Conservation (phyloP, 2,329 filamentous ascomycete genomes). For the Tolypocladium nubicola region DNA sequence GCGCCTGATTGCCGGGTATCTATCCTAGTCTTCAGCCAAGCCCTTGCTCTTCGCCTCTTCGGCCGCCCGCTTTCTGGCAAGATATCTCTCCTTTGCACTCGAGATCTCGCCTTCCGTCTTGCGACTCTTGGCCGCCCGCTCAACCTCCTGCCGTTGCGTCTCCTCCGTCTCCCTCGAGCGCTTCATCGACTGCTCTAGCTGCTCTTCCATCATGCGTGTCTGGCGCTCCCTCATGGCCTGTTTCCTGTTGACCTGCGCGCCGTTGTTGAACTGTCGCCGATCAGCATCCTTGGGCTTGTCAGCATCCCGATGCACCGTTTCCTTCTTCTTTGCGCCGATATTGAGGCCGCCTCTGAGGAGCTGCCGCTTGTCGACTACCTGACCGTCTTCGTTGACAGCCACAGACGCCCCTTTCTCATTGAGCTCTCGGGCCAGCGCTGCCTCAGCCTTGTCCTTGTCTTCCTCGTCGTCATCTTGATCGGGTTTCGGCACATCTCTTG, state of each 20-base stretch:
- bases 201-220: constrained; percentile 67
- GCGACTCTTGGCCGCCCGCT: constrained; percentile 60
- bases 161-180: constrained; percentile 58
- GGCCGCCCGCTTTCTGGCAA: constrained; percentile 65
- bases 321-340: constrained; percentile 52
- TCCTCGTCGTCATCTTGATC: constrained; percentile 21
- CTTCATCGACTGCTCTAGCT: constrained; percentile 64
- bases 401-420: constrained; percentile 52
- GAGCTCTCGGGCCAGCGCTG: constrained; percentile 56
- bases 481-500: constrained; percentile 24
- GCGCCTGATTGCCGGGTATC: constrained; percentile 15
- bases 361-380: constrained; percentile 77
- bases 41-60: constrained; percentile 55
- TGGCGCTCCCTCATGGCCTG: constrained; percentile 66
- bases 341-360: constrained; percentile 68
- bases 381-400: constrained; percentile 69
- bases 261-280: constrained; percentile 28
- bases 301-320: constrained; percentile 17
- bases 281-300: constrained; percentile 16
- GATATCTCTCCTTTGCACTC: constrained; percentile 68
- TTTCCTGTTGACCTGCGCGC: constrained; percentile 36
- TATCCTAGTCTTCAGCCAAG: constrained; percentile 15
- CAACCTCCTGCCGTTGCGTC: constrained; percentile 50
- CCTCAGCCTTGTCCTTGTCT: constrained; percentile 46
- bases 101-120: constrained; percentile 70